Base-by-base conservation (phyloP, 2,329 filamentous ascomycete genomes). In the Botrytis porri region DNA sequence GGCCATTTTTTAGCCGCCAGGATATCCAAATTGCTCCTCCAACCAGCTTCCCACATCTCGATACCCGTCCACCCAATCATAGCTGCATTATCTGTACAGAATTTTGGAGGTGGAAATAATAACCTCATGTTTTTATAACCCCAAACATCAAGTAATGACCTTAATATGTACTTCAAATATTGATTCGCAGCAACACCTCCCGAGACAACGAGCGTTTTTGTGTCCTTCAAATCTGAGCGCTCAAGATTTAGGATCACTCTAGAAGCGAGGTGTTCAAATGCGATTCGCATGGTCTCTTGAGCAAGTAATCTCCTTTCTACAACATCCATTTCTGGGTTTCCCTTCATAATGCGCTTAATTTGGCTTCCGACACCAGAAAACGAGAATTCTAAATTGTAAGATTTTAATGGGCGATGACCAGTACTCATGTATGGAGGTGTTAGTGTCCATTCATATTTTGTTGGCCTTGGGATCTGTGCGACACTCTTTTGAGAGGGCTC, bases 51-150 rank as follows among this genome's bases (percentile, higher is more conserved):
- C 79, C 88, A 98, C 95, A 99, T 98, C 83, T 98, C 95, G 76
- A 95, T 87, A 0, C 92, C 96, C 1, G 95, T 86, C 95, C 96
- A 98, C 1, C 92, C 95, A 80, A 98, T 95, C 96, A 99, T 99
- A 65, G 94, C 93, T 20, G 96, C 96, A 82, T 99, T 98, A 80
- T 99, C 96, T 0, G 94, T 98, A 80, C 96, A 98, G 70, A 95
- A 85, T 60, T 86, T 85, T 16, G 88, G 82, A 4, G 94, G 94
- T n/a, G 96, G 95, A 72, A 92, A 92, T 43, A 91, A 83, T 12
- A 98, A 81, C 18, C 85, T 78, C 41, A 97, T 81, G 75, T 88
- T 78, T 0, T 80, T 79, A 79, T 89, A 91, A 0, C 93, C 93
- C 61, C 92, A 87, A n/a, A 85, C 87, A 75, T 91, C 87, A 60